Conservation (phyloP, 805 yeast genomes). For the Nakazawaea ishiwadae region DNA sequence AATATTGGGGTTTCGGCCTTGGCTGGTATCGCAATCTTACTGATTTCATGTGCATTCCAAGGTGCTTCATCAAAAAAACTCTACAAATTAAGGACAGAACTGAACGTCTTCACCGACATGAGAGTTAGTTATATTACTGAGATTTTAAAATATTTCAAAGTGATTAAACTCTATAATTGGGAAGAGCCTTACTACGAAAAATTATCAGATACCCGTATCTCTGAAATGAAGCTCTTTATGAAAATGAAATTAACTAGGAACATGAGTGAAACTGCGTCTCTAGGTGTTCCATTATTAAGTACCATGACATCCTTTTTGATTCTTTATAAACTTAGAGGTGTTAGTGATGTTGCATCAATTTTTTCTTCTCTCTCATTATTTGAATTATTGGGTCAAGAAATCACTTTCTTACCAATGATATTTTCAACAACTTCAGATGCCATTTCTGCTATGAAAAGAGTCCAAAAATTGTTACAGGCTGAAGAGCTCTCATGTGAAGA, state of each 20-base stretch:
- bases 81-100: slow-evolving; percentile 29
- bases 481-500: no score
- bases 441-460: slow-evolving; percentile 46
- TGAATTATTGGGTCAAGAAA: slow-evolving; percentile 53
- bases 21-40: slow-evolving; percentile 36
- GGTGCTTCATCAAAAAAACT: slow-evolving; percentile 29
- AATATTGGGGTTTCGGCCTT: slow-evolving; percentile 68
- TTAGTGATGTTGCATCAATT: slow-evolving; percentile 52
- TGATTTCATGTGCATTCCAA: slow-evolving; percentile 30
- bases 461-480: slow-evolving; percentile 43
- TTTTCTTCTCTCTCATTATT: slow-evolving; percentile 70
- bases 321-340: slow-evolving; percentile 26
- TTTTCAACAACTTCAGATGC: slow-evolving; percentile 56
- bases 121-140: slow-evolving; percentile 38
- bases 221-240: slow-evolving; percentile 35
- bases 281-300: slow-evolving; percentile 63
- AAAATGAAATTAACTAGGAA: slow-evolving; percentile 63
- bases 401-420: slow-evolving; percentile 65
- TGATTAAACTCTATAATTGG: slow-evolving; percentile 43
- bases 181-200: slow-evolving; percentile 35
- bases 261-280: slow-evolving; percentile 57
- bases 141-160: slow-evolving; percentile 33
- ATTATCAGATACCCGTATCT: slow-evolving; percentile 30
- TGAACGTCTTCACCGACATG: slow-evolving; percentile 34
- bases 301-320: slow-evolving; percentile 55